Evolutionary conservation across 306 rosid species (phyloP).

Genomic region (Mucuna pruriens): DNA sequence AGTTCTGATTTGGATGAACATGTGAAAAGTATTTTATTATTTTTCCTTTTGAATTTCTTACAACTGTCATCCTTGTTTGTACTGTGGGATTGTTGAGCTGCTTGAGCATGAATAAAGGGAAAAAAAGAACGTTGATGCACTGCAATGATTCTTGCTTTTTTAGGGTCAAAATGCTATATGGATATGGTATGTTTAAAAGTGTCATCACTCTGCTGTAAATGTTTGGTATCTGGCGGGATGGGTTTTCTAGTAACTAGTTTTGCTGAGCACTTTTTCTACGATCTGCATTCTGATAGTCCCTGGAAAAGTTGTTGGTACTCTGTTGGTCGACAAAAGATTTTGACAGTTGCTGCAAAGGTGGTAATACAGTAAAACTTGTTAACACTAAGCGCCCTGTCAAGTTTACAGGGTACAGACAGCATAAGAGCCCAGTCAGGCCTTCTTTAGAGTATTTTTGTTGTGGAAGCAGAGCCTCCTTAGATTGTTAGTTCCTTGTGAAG

Average conservation of each 20-base stretch:
- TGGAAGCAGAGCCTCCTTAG: too few species aligned
- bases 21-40: background rate
- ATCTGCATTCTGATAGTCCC: too few species aligned
- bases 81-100: background rate
- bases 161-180: background rate
- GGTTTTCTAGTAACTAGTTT: background rate
- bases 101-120: background rate
- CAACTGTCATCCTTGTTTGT: background rate
- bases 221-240: background rate
- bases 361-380: too few species aligned
- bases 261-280: background rate
- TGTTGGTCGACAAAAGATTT: too few species aligned
- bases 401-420: too few species aligned
- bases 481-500: too few species aligned
- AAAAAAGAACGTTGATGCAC: background rate
- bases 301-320: too few species aligned
- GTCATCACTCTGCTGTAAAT: background rate
- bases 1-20: constrained; percentile 20
- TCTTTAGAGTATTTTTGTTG: too few species aligned
- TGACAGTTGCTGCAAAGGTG: too few species aligned
- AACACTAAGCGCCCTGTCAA: too few species aligned
- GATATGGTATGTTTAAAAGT: background rate
- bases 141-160: background rate
- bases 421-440: too few species aligned
- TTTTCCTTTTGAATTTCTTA: constrained; percentile 18